Conservation (phyloP, 768 basidiomycete genomes). For the Baorangia bicolor region DNA sequence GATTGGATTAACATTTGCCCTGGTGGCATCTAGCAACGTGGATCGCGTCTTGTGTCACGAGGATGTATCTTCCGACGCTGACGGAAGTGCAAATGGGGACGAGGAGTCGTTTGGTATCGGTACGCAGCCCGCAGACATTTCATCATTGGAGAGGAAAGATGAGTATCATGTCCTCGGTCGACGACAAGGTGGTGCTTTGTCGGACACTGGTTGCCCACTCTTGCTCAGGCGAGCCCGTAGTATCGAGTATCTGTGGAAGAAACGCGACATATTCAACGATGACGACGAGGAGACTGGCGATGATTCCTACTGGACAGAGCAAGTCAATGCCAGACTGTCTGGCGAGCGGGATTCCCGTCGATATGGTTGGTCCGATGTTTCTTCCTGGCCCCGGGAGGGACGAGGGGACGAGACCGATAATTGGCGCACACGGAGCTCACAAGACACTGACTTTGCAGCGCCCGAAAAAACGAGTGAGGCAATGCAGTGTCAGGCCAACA, state of each 20-base stretch:
- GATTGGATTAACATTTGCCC: neutral
- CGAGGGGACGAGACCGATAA: slow-evolving; percentile 4
- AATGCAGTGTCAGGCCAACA: neutral
- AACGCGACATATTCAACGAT: neutral
- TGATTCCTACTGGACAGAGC: slow-evolving; percentile 9
- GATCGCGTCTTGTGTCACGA: neutral
- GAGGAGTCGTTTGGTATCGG: neutral
- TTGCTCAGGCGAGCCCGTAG: neutral
- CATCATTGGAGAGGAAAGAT: neutral
- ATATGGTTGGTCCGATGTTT: neutral
- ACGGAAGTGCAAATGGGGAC: neutral
- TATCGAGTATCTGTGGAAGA: neutral
- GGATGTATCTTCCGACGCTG: neutral
- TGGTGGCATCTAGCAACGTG: neutral
- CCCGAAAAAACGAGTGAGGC: neutral
- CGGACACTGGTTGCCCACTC: neutral
- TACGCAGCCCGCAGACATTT: neutral
- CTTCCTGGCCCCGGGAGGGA: neutral
- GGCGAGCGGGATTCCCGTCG: neutral
- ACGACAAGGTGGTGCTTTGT: neutral
- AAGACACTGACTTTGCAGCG: neutral
- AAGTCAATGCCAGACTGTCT: slow-evolving; percentile 7
- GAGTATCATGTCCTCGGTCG: neutral
- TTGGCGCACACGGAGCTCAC: slow-evolving; percentile 13
- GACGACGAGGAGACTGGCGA: neutral